Percentiles rank a stretch among this genome's conserved stretches.
Conservation (phyloP, 163 green algal genomes). For the Volvox carteri region DNA sequence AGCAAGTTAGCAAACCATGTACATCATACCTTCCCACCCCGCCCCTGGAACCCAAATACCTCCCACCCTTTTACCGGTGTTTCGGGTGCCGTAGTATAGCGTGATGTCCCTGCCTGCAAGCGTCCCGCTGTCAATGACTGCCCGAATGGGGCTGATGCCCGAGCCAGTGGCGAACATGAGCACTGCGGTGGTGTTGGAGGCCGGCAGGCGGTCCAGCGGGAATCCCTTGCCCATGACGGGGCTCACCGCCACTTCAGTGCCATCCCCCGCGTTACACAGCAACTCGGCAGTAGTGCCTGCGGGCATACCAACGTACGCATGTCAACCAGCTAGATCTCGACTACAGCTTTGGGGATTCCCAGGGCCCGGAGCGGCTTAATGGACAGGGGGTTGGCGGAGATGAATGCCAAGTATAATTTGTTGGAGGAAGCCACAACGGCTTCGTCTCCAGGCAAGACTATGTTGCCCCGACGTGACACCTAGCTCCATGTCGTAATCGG, state of each 20-base stretch:
- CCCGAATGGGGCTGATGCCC: constrained; percentile 88
- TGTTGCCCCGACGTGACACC: too few species aligned
- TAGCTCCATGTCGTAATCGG: too few species aligned
- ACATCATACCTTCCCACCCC: background rate
- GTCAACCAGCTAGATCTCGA: too few species aligned
- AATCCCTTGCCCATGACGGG: constrained; percentile 93
- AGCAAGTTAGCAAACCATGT: too few species aligned
- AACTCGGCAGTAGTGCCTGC: constrained; percentile 64
- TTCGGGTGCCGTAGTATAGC: constrained; percentile 89
- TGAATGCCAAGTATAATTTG: too few species aligned
- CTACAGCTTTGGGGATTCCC: too few species aligned
- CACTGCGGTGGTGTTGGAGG: constrained; percentile 76
- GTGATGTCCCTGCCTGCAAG: constrained; percentile 74
- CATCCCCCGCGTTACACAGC: constrained; percentile 60
- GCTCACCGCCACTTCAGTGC: constrained; percentile 81
- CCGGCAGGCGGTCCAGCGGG: constrained; percentile 85
- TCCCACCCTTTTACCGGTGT: constrained; percentile 33
- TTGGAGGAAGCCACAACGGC: too few species aligned
- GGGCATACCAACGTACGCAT: too few species aligned
- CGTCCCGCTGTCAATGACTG: constrained; percentile 83
- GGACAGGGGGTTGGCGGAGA: too few species aligned
- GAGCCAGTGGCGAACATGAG: constrained; percentile 77
- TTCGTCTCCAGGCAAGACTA: too few species aligned
- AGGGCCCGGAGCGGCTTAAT: too few species aligned
- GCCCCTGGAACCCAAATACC: background rate